Conservation (phyloP, 2,329 filamentous ascomycete species). For the Trichoderma aggressivum region DNA sequence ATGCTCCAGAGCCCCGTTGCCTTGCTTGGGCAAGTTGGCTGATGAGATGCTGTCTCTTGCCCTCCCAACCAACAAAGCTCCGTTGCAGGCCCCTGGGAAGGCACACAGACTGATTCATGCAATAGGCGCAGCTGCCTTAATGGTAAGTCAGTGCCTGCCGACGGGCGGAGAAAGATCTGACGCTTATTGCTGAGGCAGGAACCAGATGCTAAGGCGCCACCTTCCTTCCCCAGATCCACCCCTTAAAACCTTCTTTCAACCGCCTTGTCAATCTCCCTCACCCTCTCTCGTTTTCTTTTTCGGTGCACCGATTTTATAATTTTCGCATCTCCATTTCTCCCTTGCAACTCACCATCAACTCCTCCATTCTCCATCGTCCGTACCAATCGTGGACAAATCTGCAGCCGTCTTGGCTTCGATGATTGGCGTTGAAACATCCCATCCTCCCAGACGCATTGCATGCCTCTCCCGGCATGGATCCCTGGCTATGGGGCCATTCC, state of each 20-base stretch:
- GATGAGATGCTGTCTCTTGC: not conserved
- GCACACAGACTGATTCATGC: not conserved
- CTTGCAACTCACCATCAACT: not conserved
- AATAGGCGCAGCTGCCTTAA: not conserved
- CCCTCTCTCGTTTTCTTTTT: not conserved
- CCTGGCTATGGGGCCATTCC: not conserved
- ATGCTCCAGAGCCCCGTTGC: not conserved
- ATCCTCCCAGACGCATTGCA: not conserved
- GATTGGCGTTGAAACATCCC: not conserved
- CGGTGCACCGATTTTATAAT: not conserved
- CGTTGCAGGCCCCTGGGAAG: not conserved
- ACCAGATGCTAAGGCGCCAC: conserved; percentile 17
- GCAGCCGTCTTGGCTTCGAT: not conserved
- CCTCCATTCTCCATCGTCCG: not conserved
- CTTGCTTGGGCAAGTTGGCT: not conserved
- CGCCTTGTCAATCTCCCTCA: not conserved
- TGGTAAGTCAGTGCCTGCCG: conserved; percentile 3
- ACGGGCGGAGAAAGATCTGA: conserved; percentile 13
- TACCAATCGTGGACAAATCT: not conserved
- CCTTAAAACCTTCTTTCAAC: conserved; percentile 21
- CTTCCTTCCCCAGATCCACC: conserved; percentile 16
- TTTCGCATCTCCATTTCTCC: not conserved
- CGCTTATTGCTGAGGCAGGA: conserved; percentile 18
- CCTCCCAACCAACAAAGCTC: not conserved
- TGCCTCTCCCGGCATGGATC: not conserved